Evolutionary conservation across 2,329 filamentous ascomycete genomes (phyloP).

Genomic region (Alternaria alternata): DNA sequence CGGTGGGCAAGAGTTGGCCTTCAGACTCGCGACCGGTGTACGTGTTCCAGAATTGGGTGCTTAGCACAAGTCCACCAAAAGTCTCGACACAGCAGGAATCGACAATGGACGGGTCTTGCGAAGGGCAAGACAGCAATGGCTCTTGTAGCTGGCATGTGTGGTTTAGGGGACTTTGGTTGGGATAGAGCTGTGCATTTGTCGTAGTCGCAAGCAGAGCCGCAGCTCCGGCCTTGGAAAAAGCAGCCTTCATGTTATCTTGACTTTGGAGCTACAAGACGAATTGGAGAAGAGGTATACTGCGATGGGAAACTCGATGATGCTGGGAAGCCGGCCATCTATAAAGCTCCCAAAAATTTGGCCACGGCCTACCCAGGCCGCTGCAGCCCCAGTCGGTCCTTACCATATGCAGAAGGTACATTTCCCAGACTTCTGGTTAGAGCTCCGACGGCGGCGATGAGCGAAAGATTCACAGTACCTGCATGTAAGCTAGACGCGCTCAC

Average conservation of each 20-base stretch:
- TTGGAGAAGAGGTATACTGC: constrained; percentile 4
- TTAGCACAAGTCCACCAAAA: constrained; percentile 68
- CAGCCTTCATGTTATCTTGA: constrained; percentile 32
- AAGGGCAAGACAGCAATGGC: constrained; percentile 45
- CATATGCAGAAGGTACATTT: constrained; percentile 41
- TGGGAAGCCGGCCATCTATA: constrained; percentile 2
- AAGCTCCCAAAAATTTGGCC: constrained; percentile 19
- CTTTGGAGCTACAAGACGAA: not conserved
- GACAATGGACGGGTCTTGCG: constrained; percentile 48
- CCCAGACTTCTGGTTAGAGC: constrained; percentile 14
- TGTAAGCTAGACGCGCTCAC: constrained; percentile 34
- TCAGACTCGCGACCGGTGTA: constrained; percentile 67
- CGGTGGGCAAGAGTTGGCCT: constrained; percentile 65
- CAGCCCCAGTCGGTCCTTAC: constrained; percentile 34
- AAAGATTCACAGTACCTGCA: constrained; percentile 39
- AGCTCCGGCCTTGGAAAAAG: constrained; percentile 22
- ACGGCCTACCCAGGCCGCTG: not conserved
- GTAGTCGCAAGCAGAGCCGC: constrained; percentile 30
- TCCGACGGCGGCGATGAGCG: constrained; percentile 30
- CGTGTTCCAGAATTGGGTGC: constrained; percentile 71
- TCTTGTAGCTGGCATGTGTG: constrained; percentile 63
- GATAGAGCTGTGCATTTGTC: constrained; percentile 53
- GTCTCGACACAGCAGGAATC: constrained; percentile 73
- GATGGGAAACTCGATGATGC: not conserved
- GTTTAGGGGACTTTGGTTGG: constrained; percentile 60